phyloP scores from a whole-genome alignment of 1,284 basidiomycete genomes.

The Marasmius tenuissimus region DNA sequence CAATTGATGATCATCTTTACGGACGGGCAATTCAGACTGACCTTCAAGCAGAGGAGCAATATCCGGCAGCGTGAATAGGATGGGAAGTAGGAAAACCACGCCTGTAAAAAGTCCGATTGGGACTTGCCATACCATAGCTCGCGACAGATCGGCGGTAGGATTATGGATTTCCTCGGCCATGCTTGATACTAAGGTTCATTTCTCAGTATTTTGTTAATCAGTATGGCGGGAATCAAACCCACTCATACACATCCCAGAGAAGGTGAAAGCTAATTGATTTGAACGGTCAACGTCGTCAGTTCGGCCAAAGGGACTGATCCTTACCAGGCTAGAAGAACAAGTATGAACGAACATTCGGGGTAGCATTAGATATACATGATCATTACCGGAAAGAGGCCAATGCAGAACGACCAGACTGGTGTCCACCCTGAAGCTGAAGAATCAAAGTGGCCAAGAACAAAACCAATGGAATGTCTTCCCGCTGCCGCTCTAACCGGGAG shows the following conservation, averaged over 20 bases:
- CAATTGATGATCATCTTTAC: not conserved
- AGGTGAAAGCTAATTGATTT: slow-evolving; percentile 42
- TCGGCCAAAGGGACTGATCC: slow-evolving; percentile 1
- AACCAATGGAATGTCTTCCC: slow-evolving; percentile 46
- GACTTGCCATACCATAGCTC: slow-evolving; percentile 60
- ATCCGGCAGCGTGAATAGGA: slow-evolving; percentile 70
- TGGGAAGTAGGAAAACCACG: slow-evolving; percentile 63
- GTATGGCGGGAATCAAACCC: not conserved
- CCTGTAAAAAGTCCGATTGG: slow-evolving; percentile 60
- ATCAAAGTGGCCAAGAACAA: slow-evolving; percentile 49
- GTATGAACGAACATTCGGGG: not conserved
- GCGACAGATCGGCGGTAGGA: slow-evolving; percentile 55
- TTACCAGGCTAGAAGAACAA: slow-evolving; percentile 33
- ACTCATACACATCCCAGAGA: slow-evolving; percentile 56
- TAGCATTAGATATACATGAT: not conserved
- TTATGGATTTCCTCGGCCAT: slow-evolving; percentile 68
- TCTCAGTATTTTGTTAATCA: not conserved
- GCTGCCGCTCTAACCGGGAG: slow-evolving; percentile 48
- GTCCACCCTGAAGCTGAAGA: slow-evolving; percentile 53
- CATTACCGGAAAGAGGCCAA: slow-evolving; percentile 51
- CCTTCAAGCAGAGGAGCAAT: slow-evolving; percentile 51
- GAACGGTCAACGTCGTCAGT: not conserved
- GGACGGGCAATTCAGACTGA: slow-evolving; percentile 20
- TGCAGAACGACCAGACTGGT: slow-evolving; percentile 59
- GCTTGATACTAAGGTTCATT: slow-evolving; percentile 41